Evolutionary conservation across 805 yeast genomes (phyloP), one percentile per base, ranked within the genome.

Genomic region (Isabelozyma gotoi): DNA sequence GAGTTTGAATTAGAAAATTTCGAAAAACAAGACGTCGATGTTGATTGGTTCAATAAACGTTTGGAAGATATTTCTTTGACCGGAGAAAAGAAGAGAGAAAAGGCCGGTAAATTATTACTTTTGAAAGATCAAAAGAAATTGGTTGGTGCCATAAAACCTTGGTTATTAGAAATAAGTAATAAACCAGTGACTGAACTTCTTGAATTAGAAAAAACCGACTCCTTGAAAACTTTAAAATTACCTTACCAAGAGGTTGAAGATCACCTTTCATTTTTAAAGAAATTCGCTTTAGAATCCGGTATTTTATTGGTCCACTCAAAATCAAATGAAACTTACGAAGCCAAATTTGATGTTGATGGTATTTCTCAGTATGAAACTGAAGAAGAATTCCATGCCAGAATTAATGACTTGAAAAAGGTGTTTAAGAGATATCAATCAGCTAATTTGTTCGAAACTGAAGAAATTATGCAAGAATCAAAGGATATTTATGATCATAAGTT

Each of bases 21-120:
- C 57, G 98, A 94, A 65, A 82, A 77, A 50, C 82, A 82, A 41
- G 88, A 85, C 48, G 78, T 88, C 43, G 97, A 91, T 62, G 81
- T 88, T 27, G 94, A 86, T 48, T 91, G 97, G 97, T 88, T 89
- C 65, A 89, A 89, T 65, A 78, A 84, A 56, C 87, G 87, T 57
- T 75, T 92, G 48, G 95, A 87, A 51, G 84, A 84, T 56, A 81
- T 87, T 44, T 85, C 92, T 5, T 68, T 83, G 37, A 74, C 81
- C 40, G 94, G 92, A 55, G 87, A 81, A 53, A 80, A 73, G 63
- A 84, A 77, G 62, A 78, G 89, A 64, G 77, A 75, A 44, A 77
- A 80, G 53, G 71, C 73, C 38, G 91, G 92, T 3, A 84, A 82
- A 52, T 67, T 84, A 38, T 67, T 85, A 15, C 61, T 87, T 34